A percentile compares a stretch with the other conserved stretches of the same genome.
Conservation (phyloP, 257 asterid genomes). For the Salvia hispanica region DNA sequence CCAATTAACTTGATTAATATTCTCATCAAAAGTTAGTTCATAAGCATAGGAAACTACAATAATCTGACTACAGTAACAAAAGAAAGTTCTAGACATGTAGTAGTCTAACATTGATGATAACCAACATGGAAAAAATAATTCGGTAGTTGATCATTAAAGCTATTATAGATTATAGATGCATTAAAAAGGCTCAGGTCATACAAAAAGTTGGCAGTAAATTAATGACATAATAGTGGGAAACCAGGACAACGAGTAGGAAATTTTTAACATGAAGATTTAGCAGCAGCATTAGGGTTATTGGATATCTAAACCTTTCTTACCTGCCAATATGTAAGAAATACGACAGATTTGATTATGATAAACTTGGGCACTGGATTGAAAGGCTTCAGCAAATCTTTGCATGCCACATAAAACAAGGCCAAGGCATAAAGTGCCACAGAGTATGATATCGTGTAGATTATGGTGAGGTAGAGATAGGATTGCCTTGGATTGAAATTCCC, state of each 20-base stretch:
- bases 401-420: constrained; percentile 92
- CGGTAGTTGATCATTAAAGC: constrained; percentile 1
- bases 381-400: constrained; percentile 96
- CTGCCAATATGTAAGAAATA: constrained; percentile 98
- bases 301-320: constrained; percentile 49
- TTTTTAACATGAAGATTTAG: no score
- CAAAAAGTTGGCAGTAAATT: constrained; percentile 1
- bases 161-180: background rate
- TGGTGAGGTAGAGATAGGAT: constrained; percentile 94
- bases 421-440: constrained; percentile 91
- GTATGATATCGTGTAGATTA: constrained; percentile 87
- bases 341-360: constrained; percentile 89
- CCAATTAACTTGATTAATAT: no score
- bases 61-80: no score
- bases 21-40: constrained; percentile 10
- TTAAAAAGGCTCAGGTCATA: background rate
- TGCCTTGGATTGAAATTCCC: constrained; percentile 88
- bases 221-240: constrained; percentile 7
- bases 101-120: background rate
- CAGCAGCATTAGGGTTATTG: background rate
- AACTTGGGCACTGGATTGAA: constrained; percentile 98
- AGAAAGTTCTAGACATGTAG: no score
- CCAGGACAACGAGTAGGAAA: background rate
- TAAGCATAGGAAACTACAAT: background rate
- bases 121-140: background rate